Evolutionary conservation across 192 early-diverging fungal species (phyloP), one percentile per base, ranked within the genome.

Genomic region (Backusella australiensis): DNA sequence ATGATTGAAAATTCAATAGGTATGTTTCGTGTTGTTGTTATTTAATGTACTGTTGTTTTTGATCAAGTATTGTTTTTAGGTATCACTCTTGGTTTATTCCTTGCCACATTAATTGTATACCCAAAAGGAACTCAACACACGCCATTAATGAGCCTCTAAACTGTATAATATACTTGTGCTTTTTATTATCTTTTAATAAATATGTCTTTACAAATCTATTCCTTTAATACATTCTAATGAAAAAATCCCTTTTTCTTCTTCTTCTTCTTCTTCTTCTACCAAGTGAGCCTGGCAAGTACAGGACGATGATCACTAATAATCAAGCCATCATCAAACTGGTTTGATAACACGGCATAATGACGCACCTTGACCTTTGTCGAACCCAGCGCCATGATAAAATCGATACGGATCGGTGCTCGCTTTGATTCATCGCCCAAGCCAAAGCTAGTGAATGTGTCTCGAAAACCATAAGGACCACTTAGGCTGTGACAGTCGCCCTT

Each of bases 61-160:
- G 49, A 56, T 15, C 15, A 19, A 44, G 15, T 5, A 19, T 44
- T 12, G 4, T 14, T 56, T n/a, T 11, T 21, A 56, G 53, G 53
- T 34, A 90, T 93, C 38, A 87, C 89, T 34, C 85, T 90, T 1
- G 91, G 91, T 1, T 77, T 93, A 38, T 93, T 93, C 79, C 86
- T 86, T 34, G 89, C 89, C 49, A 88, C 90, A 4, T 82, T 91
- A 82, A 82, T 90, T 26, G 88, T 93, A 4, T 86, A 85, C 63
- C 85, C 85, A 29, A 86, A 77, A 70, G 83, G 85, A 69, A 82
- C 83, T 26, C 44, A 77, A 32, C 85, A 83, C 12, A 83, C 85
- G 4, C 82, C 85, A 9, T 80, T 83, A 34, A 82, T 86, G 80
- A 83, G 11, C 23, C 23, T 63, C 23, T 63, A 63, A 11, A 4